These are phyloP conservation scores for Pichia cephalocereana DNA, from an alignment of 805 yeast species.

Conservation along the genomic window DNA sequence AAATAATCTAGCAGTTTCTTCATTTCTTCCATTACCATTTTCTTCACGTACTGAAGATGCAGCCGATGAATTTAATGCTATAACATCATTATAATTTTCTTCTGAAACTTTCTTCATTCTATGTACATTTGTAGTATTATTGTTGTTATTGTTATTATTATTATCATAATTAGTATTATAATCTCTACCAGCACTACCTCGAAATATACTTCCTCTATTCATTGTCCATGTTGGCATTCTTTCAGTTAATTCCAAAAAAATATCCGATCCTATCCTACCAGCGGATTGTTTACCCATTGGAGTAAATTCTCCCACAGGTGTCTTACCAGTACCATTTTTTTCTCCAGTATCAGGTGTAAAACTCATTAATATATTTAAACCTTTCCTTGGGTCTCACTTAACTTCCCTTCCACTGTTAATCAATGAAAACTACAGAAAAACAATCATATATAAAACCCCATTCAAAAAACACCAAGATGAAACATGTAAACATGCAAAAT, in stretches of 20 bases:
- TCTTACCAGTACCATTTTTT: neutral
- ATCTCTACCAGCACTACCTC: no score
- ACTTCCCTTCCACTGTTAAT: no score
- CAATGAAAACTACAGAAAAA: no score
- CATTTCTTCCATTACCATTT: conserved; percentile 8
- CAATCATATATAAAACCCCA: no score
- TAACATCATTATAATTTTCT: neutral
- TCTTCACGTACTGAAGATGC: conserved; percentile 16
- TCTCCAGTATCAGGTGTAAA: neutral
- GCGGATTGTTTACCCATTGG: conserved; percentile 10
- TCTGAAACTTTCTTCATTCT: neutral
- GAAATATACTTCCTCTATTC: neutral
- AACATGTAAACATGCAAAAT: no score
- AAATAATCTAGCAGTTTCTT: conserved; percentile 8
- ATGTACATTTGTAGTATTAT: neutral
- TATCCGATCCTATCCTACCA: neutral
- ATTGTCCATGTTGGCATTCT: neutral
- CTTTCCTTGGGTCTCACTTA: no score
- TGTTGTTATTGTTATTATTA: neutral
- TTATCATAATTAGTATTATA: neutral
- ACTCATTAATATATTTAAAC: neutral
- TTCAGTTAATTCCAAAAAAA: neutral
- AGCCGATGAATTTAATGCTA: conserved; percentile 9
- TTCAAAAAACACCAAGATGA: no score
- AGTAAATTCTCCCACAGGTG: conserved; percentile 6